phyloP scores from a whole-genome alignment of 1,284 basidiomycete genomes.

The Vanrija sp. region DNA sequence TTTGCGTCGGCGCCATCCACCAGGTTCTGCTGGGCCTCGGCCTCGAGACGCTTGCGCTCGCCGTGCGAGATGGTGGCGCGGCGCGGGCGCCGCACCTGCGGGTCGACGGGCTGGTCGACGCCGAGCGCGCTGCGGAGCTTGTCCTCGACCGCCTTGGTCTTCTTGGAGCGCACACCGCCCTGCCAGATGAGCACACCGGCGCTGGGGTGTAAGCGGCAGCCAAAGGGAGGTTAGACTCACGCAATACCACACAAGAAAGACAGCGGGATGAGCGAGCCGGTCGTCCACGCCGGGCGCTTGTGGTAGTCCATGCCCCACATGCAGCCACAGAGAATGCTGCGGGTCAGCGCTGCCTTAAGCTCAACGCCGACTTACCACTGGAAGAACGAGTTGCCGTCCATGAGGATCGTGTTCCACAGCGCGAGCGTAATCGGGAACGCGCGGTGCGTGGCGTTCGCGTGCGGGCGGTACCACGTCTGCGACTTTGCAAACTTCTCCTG shows the following conservation, averaged over 20 bases:
- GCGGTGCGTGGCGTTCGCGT: slow-evolving; percentile 78
- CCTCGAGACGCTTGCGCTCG: too few relatives aligned
- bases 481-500: slow-evolving; percentile 46
- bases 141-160: slow-evolving; percentile 66
- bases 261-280: slow-evolving; percentile 66
- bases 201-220: slow-evolving; percentile 13
- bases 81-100: slow-evolving; percentile 6
- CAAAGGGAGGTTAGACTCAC: slow-evolving; percentile 11
- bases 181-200: slow-evolving; percentile 73
- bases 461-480: slow-evolving; percentile 77
- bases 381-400: slow-evolving; percentile 76
- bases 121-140: slow-evolving; percentile 66
- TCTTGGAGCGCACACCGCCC: slow-evolving; percentile 70
- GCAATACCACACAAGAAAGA: slow-evolving; percentile 74
- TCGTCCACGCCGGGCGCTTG: slow-evolving; percentile 53
- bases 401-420: slow-evolving; percentile 53
- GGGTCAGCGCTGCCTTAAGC: slow-evolving; percentile 14
- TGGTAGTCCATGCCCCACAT: slow-evolving; percentile 69
- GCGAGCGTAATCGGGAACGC: slow-evolving; percentile 72
- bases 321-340: slow-evolving; percentile 61
- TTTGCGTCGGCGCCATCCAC: too few relatives aligned
- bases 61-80: slow-evolving; percentile 7
- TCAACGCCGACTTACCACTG: slow-evolving; percentile 48
- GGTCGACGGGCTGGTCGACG: slow-evolving; percentile 20
- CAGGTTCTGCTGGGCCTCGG: too few relatives aligned